Evolutionary conservation across 2,329 filamentous ascomycete species (phyloP).

Genomic region (Pezicula carpinea): DNA sequence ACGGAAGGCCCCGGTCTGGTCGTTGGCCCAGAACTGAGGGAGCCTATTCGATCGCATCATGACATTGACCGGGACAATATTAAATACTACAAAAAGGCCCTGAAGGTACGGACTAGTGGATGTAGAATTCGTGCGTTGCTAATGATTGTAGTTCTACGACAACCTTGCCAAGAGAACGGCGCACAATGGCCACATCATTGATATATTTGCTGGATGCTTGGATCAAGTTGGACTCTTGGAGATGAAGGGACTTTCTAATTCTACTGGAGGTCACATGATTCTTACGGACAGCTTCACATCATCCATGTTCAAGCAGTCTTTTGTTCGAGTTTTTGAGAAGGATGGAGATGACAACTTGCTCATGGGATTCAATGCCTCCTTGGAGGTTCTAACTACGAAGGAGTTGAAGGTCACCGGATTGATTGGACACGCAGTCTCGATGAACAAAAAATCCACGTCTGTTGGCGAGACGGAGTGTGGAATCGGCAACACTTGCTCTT

Average conservation of each 20-base stretch:
- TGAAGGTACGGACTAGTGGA: constrained; percentile 60
- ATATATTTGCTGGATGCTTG: constrained; percentile 95
- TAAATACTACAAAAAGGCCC: constrained; percentile 98
- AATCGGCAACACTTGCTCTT: constrained; percentile 96
- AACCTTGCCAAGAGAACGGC: constrained; percentile 87
- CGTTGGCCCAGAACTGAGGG: constrained; percentile 89
- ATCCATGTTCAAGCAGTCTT: constrained; percentile 99
- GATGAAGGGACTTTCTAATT: constrained; percentile 97
- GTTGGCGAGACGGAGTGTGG: constrained; percentile 98
- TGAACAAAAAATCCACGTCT: constrained; percentile 97
- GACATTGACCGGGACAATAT: constrained; percentile 98
- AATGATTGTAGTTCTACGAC: constrained; percentile 75
- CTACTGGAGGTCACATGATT: constrained; percentile 96
- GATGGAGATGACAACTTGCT: constrained; percentile 89
- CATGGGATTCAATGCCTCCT: constrained; percentile 96
- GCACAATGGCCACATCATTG: constrained; percentile 95
- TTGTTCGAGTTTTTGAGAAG: constrained; percentile 95
- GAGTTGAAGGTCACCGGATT: constrained; percentile 96
- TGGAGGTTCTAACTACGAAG: constrained; percentile 95
- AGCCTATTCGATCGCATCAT: constrained; percentile 96
- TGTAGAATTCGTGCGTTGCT: neutral
- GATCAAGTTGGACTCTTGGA: constrained; percentile 96
- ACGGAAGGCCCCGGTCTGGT: constrained; percentile 97
- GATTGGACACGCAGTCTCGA: constrained; percentile 91
- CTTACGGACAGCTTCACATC: constrained; percentile 97